Base-by-base conservation (phyloP, 192 early-diverging fungal genomes). In the Umbelopsis ramanniana region DNA sequence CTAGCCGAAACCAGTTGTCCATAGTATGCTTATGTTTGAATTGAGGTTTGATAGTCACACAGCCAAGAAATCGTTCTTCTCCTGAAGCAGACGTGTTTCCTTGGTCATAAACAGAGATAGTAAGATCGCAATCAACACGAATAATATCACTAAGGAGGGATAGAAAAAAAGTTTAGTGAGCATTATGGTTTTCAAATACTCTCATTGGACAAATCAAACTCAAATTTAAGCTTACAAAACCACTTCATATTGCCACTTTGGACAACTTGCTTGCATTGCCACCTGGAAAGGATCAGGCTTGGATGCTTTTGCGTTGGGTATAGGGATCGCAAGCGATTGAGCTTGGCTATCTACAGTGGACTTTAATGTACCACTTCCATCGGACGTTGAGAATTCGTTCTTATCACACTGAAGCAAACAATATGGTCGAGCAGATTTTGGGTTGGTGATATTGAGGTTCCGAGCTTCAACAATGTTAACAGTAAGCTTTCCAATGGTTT, bases 1-100 rank as follows among this genome's bases (percentile, higher is more conserved):
- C 74, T 2, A 83, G 50, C 6, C 75, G 75, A 45, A 81, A 82
- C 82, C 81, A 81, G 26, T 73, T 76, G 26, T 87, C 85, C 63
- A 84, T 78, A 21, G 74, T 75, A 26, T 82, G 50, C 37, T 85
- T 83, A 48, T 78, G 73, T 14, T 70, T 67, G 48, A 78, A 77
- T 2, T 76, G 79, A 8, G 84, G 84, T 48, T 76, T 74, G 40
- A 86, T 69, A 24, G 76, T 79, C 23, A 79, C 74, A 45, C 77
- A 77, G 11, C 85, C 83, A 50, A 87, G 69, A 46, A 81, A 85
- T 52, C 52, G 35, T 69, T 74, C 72, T 74, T 82, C 46, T 40
- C 72, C 60, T 68, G 73, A 3, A 63, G 45, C 17, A 68, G 76
- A 57, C 68, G 6, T 74, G 52, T 43, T 81, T 17, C 76, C 77